These are phyloP conservation scores for Suhomyces chickasaworum DNA, from an alignment of 1,139 yeast genomes.

Conservation along the genomic window DNA sequence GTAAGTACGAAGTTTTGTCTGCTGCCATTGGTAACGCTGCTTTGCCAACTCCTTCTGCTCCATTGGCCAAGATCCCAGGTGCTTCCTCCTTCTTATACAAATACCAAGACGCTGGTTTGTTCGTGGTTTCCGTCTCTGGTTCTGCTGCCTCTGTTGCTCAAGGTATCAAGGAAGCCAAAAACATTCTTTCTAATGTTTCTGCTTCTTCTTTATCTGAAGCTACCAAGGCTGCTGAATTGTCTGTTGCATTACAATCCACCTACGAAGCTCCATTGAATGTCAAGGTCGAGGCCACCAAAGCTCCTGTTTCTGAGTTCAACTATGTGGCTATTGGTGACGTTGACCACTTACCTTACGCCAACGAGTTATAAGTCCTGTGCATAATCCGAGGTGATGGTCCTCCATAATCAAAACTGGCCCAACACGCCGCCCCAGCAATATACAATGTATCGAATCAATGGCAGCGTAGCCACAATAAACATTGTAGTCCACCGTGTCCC, in stretches of 20 bases:
- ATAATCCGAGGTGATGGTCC: conserved; percentile 9
- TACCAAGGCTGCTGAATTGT: conserved; percentile 50
- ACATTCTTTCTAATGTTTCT: conserved; percentile 49
- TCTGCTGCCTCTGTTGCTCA: conserved; percentile 60
- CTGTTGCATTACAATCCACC: conserved; percentile 50
- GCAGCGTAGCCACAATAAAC: neutral
- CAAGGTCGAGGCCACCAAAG: conserved; percentile 44
- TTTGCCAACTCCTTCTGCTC: conserved; percentile 51
- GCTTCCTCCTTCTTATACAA: conserved; percentile 62
- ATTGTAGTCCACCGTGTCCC: too few species aligned
- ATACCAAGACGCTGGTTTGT: conserved; percentile 82
- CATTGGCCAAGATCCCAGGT: conserved; percentile 53
- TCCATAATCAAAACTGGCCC: conserved; percentile 7
- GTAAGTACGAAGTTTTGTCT: conserved; percentile 71
- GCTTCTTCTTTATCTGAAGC: conserved; percentile 41
- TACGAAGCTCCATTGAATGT: conserved; percentile 50
- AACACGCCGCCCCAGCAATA: conserved; percentile 4
- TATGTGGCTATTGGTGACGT: conserved; percentile 92
- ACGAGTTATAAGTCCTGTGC: conserved; percentile 63
- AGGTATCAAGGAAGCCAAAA: conserved; percentile 63
- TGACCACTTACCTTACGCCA: conserved; percentile 83
- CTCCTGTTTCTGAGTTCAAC: conserved; percentile 68
- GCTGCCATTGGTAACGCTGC: conserved; percentile 70
- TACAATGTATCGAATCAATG: conserved; percentile 5
- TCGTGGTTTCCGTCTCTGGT: conserved; percentile 69